phyloP scores from a whole-genome alignment of 1,284 basidiomycete genomes.

The Trichosporon asahii region DNA sequence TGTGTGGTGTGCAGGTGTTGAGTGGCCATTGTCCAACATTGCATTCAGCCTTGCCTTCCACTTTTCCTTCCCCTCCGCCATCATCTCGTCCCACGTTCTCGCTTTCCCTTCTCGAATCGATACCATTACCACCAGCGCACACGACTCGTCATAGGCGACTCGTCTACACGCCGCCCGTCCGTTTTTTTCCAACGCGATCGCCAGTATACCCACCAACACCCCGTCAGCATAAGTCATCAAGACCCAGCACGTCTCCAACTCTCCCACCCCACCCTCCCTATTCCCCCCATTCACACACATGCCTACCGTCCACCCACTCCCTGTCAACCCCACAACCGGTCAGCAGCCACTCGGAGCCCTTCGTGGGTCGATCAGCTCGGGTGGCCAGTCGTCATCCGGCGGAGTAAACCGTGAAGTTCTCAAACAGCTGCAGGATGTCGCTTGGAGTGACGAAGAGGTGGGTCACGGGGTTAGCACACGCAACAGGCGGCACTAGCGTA shows the following conservation, averaged over 20 bases:
- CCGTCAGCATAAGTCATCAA: not conserved
- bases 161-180: slow-evolving; percentile 5
- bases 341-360: slow-evolving; percentile 40
- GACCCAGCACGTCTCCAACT: not conserved
- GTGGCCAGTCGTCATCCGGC: slow-evolving; percentile 29
- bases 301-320: slow-evolving; percentile 42
- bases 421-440: slow-evolving; percentile 85
- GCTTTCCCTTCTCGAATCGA: not conserved
- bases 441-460: slow-evolving; percentile 92
- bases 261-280: slow-evolving; percentile 7
- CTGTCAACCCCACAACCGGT: slow-evolving; percentile 48
- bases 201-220: not conserved
- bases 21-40: slow-evolving; percentile 11
- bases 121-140: not conserved
- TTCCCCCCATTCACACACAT: slow-evolving; percentile 18
- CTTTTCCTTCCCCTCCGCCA: slow-evolving; percentile 14
- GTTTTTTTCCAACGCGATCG: slow-evolving; percentile 8
- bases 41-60: slow-evolving; percentile 5
- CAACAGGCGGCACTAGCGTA: not conserved
- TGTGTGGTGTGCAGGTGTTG: not conserved
- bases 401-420: slow-evolving; percentile 51
- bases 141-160: slow-evolving; percentile 2
- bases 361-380: slow-evolving; percentile 23
- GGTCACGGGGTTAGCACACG: slow-evolving; percentile 20
- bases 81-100: not conserved